A percentile compares a stretch with the other conserved stretches of the same genome.
Conservation (phyloP, 148 eudicot species). For the Diospyros lotus region DNA sequence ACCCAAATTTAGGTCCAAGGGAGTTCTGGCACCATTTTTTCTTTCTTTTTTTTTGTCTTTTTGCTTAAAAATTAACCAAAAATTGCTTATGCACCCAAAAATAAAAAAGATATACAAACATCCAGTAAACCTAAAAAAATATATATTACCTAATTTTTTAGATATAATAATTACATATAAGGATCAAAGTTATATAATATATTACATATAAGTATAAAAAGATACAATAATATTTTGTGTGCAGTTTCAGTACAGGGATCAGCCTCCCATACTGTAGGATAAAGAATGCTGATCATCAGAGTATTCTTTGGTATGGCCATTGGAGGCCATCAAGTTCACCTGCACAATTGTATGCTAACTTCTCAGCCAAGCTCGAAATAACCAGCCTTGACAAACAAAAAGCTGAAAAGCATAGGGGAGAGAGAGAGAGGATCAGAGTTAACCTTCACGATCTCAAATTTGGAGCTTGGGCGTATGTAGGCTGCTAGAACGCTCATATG, state of each 20-base stretch:
- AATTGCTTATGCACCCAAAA: too few relatives aligned
- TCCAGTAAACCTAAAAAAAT: too few relatives aligned
- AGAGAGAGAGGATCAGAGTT: not conserved
- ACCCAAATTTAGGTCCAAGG: too few relatives aligned
- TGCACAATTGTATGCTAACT: slow-evolving; percentile 20
- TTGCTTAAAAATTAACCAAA: too few relatives aligned
- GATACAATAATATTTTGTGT: not conserved
- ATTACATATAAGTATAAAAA: not conserved
- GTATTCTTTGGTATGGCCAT: slow-evolving; percentile 32
- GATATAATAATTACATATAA: too few relatives aligned
- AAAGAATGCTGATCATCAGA: slow-evolving; percentile 29
- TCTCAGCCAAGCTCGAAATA: not conserved
- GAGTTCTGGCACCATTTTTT: too few relatives aligned
- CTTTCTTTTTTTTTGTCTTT: too few relatives aligned
- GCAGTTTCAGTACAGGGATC: slow-evolving; percentile 8
- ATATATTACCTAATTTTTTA: too few relatives aligned
- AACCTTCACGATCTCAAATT: slow-evolving; percentile 88
- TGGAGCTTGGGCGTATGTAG: slow-evolving; percentile 71
- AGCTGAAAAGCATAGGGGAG: not conserved
- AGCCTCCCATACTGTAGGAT: slow-evolving; percentile 61
- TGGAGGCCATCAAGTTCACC: slow-evolving; percentile 75
- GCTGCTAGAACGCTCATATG: slow-evolving; percentile 89
- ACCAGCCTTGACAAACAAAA: not conserved
- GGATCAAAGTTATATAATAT: not conserved
- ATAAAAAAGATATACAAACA: too few relatives aligned